phyloP scores from a whole-genome alignment of 176 grass and related monocot genomes.

The Hsuehochloa calcarea region DNA sequence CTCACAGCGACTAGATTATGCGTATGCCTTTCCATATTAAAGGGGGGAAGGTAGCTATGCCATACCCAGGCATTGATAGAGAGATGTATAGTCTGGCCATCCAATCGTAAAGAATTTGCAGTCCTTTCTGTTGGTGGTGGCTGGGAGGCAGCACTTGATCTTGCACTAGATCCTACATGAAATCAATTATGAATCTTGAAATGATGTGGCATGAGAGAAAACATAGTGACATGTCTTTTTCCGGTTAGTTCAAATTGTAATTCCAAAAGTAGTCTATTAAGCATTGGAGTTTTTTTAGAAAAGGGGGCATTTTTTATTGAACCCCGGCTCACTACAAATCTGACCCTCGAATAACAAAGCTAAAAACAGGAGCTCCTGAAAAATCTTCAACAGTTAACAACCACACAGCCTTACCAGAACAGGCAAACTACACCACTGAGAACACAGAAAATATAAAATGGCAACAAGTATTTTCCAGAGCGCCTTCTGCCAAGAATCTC shows the following conservation, averaged over 20 bases:
- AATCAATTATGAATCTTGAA: constrained; percentile 36
- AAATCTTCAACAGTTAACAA: neutral
- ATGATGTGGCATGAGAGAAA: neutral
- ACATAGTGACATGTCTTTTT: neutral
- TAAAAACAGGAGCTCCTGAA: neutral
- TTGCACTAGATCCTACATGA: constrained; percentile 54
- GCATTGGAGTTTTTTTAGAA: neutral
- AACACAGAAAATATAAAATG: neutral
- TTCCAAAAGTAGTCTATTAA: constrained; percentile 11
- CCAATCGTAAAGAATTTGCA: constrained; percentile 59
- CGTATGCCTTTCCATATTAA: neutral
- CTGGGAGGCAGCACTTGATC: constrained; percentile 36
- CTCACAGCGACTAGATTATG: neutral
- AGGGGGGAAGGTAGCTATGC: neutral
- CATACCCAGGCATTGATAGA: constrained; percentile 94
- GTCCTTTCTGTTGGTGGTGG: constrained; percentile 40
- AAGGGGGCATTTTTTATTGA: neutral
- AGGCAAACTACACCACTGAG: neutral
- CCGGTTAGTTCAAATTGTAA: constrained; percentile 2
- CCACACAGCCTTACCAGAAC: neutral
- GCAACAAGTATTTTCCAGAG: neutral
- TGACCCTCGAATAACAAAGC: neutral
- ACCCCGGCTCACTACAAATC: neutral
- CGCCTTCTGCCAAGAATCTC: neutral
- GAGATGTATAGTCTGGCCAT: constrained; percentile 72